These are phyloP conservation scores for Cymbidium sinense DNA, from an alignment of 106 monocot species.

Conservation along the genomic window DNA sequence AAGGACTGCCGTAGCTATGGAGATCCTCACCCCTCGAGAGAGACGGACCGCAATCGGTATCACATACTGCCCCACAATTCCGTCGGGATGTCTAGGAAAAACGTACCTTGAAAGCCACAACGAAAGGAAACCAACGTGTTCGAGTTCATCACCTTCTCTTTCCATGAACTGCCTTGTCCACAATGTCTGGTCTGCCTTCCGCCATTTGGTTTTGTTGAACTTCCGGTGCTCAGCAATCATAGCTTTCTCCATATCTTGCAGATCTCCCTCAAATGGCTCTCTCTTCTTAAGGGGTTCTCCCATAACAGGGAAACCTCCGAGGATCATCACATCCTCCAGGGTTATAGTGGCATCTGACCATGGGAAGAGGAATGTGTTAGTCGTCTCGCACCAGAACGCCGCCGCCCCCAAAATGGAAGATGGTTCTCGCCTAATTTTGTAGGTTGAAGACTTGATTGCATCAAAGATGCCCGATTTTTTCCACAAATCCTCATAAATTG, in stretches of 20 bases:
- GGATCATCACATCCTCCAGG: constrained; percentile 60
- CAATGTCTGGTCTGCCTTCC: constrained; percentile 52
- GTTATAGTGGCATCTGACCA: constrained; percentile 75
- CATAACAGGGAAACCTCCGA: constrained; percentile 44
- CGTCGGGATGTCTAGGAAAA: constrained; percentile 35
- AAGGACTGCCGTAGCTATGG: constrained; percentile 57
- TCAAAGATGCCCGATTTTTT: constrained; percentile 51
- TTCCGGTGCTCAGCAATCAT: constrained; percentile 31
- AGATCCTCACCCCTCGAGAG: constrained; percentile 38
- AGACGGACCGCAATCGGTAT: constrained; percentile 51
- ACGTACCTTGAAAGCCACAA: constrained; percentile 72
- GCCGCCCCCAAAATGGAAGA: constrained; percentile 26
- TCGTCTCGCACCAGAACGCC: constrained; percentile 47
- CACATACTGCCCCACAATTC: constrained; percentile 32
- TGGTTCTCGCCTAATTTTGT: constrained; percentile 35
- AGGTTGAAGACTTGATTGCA: constrained; percentile 49
- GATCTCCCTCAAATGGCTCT: constrained; percentile 20
- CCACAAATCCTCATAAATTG: constrained; percentile 39
- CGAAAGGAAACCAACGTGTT: constrained; percentile 58
- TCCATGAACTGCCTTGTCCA: constrained; percentile 65
- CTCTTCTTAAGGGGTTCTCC: constrained; percentile 36
- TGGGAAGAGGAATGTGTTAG: constrained; percentile 68
- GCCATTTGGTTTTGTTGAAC: constrained; percentile 43
- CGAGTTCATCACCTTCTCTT: constrained; percentile 35
- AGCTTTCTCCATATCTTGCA: constrained; percentile 21